Percentiles rank a stretch among this genome's conserved stretches.
phyloP scores from a whole-genome alignment of 345 rosid genomes.

The Eucalyptus fibrosa region DNA sequence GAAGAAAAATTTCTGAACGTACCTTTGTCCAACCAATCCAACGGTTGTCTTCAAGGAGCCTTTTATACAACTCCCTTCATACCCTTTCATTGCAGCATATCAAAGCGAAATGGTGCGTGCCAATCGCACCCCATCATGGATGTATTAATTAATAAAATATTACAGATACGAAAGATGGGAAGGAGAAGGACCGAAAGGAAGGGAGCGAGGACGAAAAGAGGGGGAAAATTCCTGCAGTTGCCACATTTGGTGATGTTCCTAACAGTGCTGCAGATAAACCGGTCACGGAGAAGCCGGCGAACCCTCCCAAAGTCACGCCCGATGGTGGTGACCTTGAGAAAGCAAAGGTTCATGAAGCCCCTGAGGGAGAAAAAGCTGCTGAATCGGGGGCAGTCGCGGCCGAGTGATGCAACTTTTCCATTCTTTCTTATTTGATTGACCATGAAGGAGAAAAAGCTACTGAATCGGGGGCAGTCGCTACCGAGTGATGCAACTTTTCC shows the following conservation, averaged over 20 bases:
- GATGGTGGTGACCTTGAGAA: slow-evolving; percentile 2
- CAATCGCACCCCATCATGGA: no score
- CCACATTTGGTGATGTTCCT: neutral
- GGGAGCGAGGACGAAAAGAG: slow-evolving; percentile 8
- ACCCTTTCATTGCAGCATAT: no score
- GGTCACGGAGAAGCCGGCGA: neutral
- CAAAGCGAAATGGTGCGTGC: no score
- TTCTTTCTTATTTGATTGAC: no score
- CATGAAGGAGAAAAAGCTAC: no score
- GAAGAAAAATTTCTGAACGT: no score
- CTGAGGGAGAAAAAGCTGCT: slow-evolving; percentile 26
- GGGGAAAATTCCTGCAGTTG: slow-evolving; percentile 2
- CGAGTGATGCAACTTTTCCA: no score
- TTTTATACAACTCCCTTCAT: no score
- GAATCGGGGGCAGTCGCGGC: no score
- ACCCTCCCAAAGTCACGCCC: slow-evolving; percentile 19
- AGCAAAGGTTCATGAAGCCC: slow-evolving; percentile 3
- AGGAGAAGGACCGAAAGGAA: slow-evolving; percentile 18
- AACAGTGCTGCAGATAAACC: neutral
- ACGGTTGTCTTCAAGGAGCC: no score
- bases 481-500: neutral
- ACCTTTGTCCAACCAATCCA: no score
- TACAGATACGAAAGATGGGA: slow-evolving; percentile 18
- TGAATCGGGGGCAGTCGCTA: slow-evolving; percentile 6
- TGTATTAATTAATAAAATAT: no score